Evolutionary conservation across 352 stramenopile species (phyloP).

Genomic region (Globisporangium barbulae): DNA sequence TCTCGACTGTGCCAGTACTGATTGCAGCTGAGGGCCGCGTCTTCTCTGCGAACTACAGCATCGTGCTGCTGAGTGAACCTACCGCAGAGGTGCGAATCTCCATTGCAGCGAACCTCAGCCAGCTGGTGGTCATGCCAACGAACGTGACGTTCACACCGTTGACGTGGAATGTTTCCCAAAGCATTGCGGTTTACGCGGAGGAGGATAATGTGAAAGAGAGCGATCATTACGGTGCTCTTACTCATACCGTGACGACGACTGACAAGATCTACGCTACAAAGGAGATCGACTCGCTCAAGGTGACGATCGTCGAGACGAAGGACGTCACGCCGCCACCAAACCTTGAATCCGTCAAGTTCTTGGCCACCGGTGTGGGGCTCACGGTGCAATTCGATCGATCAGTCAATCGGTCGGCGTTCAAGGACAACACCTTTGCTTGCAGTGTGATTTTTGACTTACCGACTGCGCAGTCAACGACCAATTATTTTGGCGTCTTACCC

Average conservation of each 20-base stretch:
- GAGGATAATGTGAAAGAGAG: slow-evolving; percentile 45
- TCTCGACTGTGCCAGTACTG: slow-evolving; percentile 32
- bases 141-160: slow-evolving; percentile 31
- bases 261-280: slow-evolving; percentile 33
- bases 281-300: slow-evolving; percentile 24
- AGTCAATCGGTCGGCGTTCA: slow-evolving; percentile 31
- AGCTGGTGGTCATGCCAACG: slow-evolving; percentile 38
- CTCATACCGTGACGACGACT: slow-evolving; percentile 20
- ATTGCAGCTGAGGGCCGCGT: slow-evolving; percentile 46
- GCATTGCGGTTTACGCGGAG: slow-evolving; percentile 38
- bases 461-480: slow-evolving; percentile 14
- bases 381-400: slow-evolving; percentile 45
- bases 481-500: slow-evolving; percentile 38
- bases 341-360: slow-evolving; percentile 46
- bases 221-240: slow-evolving; percentile 36
- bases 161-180: slow-evolving; percentile 51
- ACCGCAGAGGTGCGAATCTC: slow-evolving; percentile 32
- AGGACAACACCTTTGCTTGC: slow-evolving; percentile 39
- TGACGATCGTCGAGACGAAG: slow-evolving; percentile 61
- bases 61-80: slow-evolving; percentile 46
- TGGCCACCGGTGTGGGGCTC: slow-evolving; percentile 43
- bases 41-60: slow-evolving; percentile 44
- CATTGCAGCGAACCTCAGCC: slow-evolving; percentile 27
- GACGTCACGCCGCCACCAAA: slow-evolving; percentile 57
- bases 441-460: slow-evolving; percentile 57